phyloP scores from a whole-genome alignment of 2,329 filamentous ascomycete species.

The Talaromyces marneffei region DNA sequence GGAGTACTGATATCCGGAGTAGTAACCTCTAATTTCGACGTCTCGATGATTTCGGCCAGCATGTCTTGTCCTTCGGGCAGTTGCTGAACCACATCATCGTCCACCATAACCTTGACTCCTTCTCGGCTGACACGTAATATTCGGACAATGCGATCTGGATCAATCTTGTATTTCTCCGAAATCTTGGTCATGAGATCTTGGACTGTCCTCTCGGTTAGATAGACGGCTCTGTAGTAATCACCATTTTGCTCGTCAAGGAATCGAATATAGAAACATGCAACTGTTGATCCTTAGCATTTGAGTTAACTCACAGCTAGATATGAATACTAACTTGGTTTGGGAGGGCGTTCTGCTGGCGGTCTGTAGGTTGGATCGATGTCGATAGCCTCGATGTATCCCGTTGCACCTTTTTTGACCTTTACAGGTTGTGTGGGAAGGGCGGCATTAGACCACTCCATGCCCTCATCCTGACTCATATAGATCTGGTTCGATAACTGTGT shows the following conservation, averaged over 20 bases:
- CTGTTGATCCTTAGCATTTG: constrained; percentile 34
- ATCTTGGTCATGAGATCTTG: constrained; percentile 68
- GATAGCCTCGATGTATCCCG: constrained; percentile 82
- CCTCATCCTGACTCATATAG: constrained; percentile 17
- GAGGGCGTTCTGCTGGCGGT: constrained; percentile 64
- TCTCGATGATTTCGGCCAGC: constrained; percentile 62
- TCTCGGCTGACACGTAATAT: constrained; percentile 66
- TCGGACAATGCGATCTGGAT: constrained; percentile 63
- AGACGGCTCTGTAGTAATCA: constrained; percentile 76
- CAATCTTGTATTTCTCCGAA: constrained; percentile 73
- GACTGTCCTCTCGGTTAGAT: constrained; percentile 70
- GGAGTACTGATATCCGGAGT: constrained; percentile 19
- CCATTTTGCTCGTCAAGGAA: constrained; percentile 49
- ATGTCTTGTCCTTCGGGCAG: constrained; percentile 89
- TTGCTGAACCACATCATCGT: constrained; percentile 81
- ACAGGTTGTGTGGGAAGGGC: constrained; percentile 25
- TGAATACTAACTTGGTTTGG: constrained; percentile 56
- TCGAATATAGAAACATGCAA: constrained; percentile 83
- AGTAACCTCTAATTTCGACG: constrained; percentile 38
- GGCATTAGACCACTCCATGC: constrained; percentile 22
- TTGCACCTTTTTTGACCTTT: constrained; percentile 35
- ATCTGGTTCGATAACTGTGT: constrained; percentile 17
- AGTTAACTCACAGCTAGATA: neutral
- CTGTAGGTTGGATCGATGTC: constrained; percentile 84
- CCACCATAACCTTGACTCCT: constrained; percentile 76